Conservation (phyloP, 805 yeast species). For the Geotrichum ghanense region DNA sequence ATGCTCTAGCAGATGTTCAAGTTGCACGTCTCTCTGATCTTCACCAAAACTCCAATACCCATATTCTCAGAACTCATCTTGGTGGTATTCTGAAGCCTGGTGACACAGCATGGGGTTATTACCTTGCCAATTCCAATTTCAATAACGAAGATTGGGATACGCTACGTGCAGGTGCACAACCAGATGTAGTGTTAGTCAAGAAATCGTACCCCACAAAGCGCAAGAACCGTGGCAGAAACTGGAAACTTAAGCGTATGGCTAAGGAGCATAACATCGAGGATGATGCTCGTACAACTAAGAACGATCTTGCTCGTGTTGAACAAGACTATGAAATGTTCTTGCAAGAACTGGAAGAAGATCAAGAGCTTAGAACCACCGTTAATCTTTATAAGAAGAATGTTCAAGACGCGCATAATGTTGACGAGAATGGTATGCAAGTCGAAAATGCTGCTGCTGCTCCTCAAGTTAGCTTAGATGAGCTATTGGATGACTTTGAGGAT, state of each 20-base stretch:
- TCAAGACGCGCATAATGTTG: conserved; percentile 15
- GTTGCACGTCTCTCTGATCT: conserved; percentile 74
- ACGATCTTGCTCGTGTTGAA: conserved; percentile 85
- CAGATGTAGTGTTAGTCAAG: conserved; percentile 84
- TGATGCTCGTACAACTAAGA: conserved; percentile 41
- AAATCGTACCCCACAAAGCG: conserved; percentile 72
- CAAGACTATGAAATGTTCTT: conserved; percentile 90
- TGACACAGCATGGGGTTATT: conserved; percentile 84
- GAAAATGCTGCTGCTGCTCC: conserved; percentile 9
- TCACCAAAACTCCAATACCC: conserved; percentile 69
- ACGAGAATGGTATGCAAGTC: conserved; percentile 14
- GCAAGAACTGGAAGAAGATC: conserved; percentile 95
- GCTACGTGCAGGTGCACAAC: conserved; percentile 38
- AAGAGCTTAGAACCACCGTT: conserved; percentile 82
- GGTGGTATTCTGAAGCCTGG: conserved; percentile 93
- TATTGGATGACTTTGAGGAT: conserved; percentile 88
- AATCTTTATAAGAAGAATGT: conserved; percentile 66
- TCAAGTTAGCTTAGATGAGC: conserved; percentile 71
- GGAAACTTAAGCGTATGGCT: conserved; percentile 98
- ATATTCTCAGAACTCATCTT: conserved; percentile 70
- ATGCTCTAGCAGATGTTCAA: conserved; percentile 74
- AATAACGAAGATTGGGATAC: conserved; percentile 71
- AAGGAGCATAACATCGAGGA: conserved; percentile 56
- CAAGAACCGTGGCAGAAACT: conserved; percentile 66
- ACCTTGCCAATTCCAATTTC: conserved; percentile 66